These are phyloP conservation scores for Arabis hirsuta DNA, from an alignment of 345 rosid species.

Conservation along the genomic window DNA sequence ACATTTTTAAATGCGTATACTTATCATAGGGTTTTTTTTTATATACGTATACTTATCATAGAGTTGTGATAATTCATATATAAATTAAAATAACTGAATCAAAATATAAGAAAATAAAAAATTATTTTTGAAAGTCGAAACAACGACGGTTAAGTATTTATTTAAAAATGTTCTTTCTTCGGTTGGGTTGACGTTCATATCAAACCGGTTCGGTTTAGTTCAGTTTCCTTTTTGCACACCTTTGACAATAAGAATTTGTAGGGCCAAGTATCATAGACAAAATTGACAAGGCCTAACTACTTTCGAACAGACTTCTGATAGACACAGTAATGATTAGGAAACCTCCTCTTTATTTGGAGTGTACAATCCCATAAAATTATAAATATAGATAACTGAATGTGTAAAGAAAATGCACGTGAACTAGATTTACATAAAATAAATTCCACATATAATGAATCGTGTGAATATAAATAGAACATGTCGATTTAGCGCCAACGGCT, in stretches of 20 bases:
- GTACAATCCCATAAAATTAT: background rate
- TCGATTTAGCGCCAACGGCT: slow-evolving; percentile 31
- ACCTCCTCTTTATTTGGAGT: slow-evolving; percentile 11
- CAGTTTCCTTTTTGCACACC: background rate
- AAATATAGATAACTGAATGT: slow-evolving; percentile 10
- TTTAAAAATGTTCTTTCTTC: too few species aligned
- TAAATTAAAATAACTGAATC: too few species aligned
- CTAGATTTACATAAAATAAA: slow-evolving; percentile 3
- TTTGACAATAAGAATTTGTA: background rate
- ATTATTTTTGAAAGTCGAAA: too few species aligned
- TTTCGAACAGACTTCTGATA: slow-evolving; percentile 4
- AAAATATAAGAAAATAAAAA: too few species aligned
- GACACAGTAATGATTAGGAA: slow-evolving; percentile 14
- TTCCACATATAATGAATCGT: background rate
- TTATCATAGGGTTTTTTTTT: too few species aligned
- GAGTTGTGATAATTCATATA: too few species aligned
- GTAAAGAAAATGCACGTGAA: slow-evolving; percentile 7
- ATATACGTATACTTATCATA: too few species aligned
- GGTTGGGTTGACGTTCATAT: too few species aligned
- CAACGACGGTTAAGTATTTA: too few species aligned
- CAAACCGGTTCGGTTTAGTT: background rate
- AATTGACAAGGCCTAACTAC: slow-evolving; percentile 18
- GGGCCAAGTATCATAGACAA: background rate
- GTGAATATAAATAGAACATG: slow-evolving; percentile 16
- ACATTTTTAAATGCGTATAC: too few species aligned